Base-by-base conservation (phyloP, 106 monocot genomes). In the Phalaenopsis aphrodite region DNA sequence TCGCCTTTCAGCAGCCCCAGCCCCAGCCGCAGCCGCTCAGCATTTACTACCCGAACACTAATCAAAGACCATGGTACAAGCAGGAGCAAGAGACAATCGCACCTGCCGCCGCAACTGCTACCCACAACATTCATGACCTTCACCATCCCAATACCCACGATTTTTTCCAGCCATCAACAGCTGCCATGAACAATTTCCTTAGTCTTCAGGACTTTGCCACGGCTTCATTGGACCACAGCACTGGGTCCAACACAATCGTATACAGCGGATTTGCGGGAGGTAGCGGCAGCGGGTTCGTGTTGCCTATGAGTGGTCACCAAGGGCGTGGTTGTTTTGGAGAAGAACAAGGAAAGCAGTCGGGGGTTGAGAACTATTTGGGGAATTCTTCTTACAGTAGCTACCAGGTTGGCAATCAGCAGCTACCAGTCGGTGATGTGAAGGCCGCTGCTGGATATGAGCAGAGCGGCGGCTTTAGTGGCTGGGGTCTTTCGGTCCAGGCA, bases 101-200 rank as follows among this genome's bases (percentile, higher is more conserved):
- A 5, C 79, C 79, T 11, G 77, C 82, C 14, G 78, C 85, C 1
- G 79, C 79, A 23, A 69, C 75, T 9, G 75, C 81, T 80, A 2
- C 81, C 41, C 93, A 90, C 43, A 84, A 80, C 75, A 68, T 86
- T 48, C 90, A 86, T 30, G 91, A 95, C 71, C 81, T 95, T 18
- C 92, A 89, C 17, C 87, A 87, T 46, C 84, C 87, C 77, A 83
- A 46, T 77, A 84, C 83, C 58, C 90, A 92, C 81, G 88, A 92
- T 81, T 89, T 91, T 85, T 89, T 94, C 85, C 91, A 90, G 75
- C 77, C 89, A 2, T 75, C 86, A 19, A 69, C 73, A 42, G 36
- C 21, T 9, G 43, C 19, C 14, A 76, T 83, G 14, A 84, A 92
- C 46, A 85, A 81, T 82, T 74, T 90, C 18, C 82, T 88, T 42